These are phyloP conservation scores for Solanum sitiens DNA, from an alignment of 257 asterid species.

Conservation along the genomic window DNA sequence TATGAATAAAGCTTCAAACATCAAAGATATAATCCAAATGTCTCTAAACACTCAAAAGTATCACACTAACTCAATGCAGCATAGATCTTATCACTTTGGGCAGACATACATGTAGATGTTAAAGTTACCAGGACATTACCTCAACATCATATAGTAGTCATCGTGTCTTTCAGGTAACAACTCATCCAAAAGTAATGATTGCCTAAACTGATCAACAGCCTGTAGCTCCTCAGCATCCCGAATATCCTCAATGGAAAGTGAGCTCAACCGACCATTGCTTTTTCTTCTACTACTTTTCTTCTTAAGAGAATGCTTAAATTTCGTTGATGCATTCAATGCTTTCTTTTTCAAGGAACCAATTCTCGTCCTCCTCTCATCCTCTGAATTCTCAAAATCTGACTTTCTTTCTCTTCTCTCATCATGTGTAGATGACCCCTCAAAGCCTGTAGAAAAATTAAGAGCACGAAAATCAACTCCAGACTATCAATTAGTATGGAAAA, in stretches of 20 bases:
- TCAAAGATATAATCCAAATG: not conserved
- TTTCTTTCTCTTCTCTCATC: constrained; percentile 85
- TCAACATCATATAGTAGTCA: constrained; percentile 90
- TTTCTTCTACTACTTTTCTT: constrained; percentile 82
- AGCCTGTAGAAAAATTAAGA: constrained; percentile 40
- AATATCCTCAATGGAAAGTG: constrained; percentile 89
- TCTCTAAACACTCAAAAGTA: not conserved
- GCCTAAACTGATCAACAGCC: constrained; percentile 85
- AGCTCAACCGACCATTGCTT: constrained; percentile 73
- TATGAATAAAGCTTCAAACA: not conserved
- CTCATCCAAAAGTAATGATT: constrained; percentile 76
- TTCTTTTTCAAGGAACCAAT: constrained; percentile 82
- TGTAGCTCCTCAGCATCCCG: constrained; percentile 84
- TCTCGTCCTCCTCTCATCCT: constrained; percentile 89
- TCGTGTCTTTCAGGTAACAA: constrained; percentile 72
- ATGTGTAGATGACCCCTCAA: constrained; percentile 83
- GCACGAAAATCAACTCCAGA: not conserved
- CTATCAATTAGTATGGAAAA: not conserved
- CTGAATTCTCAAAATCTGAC: constrained; percentile 89
- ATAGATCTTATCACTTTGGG: not conserved
- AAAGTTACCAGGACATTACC: constrained; percentile 32
- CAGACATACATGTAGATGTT: not conserved
- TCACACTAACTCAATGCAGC: not conserved
- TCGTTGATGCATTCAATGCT: constrained; percentile 85
- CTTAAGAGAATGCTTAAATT: constrained; percentile 91